Base-by-base conservation (phyloP, 2,329 filamentous ascomycete genomes). In the Fusarium stilboides region DNA sequence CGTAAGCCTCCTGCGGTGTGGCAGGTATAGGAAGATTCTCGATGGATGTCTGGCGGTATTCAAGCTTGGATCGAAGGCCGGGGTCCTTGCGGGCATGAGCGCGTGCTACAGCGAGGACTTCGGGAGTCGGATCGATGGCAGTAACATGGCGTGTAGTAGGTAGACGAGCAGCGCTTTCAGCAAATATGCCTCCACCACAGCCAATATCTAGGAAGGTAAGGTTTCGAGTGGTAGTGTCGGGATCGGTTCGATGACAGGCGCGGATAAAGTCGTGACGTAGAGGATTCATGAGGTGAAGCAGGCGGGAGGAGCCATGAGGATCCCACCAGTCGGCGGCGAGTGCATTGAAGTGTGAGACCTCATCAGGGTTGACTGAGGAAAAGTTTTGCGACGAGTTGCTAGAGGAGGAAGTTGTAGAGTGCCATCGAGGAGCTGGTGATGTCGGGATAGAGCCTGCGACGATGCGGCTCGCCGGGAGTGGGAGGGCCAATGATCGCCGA, bases 261-360 rank as follows among this genome's bases (percentile, higher is more conserved):
- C 86, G 86, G 79, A 98, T 96, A 81, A 98, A 98, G 81, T 94
- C 90, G 82, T 98, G 94, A 34, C 96, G 94, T 45, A 97, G 88
- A 3, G 96, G 96, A 82, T 99, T 98, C 95, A 99, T 98, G 71
- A 97, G 91, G 80, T 99, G 96, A 3, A 99, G 89, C 61, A 98
- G 89, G 39, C 95, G 90, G 6, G 94, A 98, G 8, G 95, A 91
- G 52, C 96, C 96, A 77, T 97, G 90, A 2, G 95, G 93, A 80
- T 98, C 94, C 96, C 96, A 99, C 96, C 96, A 99, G 75, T 91
- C 91, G 70, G 92, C 93, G 70, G 96, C 96, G 75, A 99, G 93
- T 68, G 90, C 89, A 76, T 94, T 94, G 87, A 99, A 99, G 84
- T 99, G 96, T 19, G 92, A 92, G 69, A 99, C 89, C 83, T 99